Conservation (phyloP, 139 green algal genomes). For the Chlamydomonas sphaeroides region DNA sequence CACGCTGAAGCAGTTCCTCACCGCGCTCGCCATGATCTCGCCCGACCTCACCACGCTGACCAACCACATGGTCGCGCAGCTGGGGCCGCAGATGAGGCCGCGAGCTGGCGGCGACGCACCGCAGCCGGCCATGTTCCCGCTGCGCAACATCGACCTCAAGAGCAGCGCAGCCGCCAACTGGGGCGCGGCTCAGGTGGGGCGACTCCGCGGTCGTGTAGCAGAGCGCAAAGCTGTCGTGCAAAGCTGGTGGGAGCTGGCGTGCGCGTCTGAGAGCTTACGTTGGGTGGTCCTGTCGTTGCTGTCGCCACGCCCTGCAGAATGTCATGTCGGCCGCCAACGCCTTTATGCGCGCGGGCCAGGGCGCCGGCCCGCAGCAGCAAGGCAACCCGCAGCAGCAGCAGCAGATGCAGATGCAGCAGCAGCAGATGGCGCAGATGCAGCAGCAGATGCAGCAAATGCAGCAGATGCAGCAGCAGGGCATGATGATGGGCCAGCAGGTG, state of each 20-base stretch:
- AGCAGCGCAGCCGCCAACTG: not conserved
- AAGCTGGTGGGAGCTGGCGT: no score
- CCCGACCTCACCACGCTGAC: conserved; percentile 31
- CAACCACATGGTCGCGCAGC: conserved; percentile 38
- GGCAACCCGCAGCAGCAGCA: no score
- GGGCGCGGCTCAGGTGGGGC: not conserved
- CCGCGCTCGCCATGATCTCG: conserved; percentile 32
- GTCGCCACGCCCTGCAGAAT: no score
- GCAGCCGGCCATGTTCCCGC: conserved; percentile 38
- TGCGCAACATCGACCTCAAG: conserved; percentile 29
- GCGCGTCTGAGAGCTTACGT: no score
- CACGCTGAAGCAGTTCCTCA: conserved; percentile 41
- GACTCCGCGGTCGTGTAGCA: no score
- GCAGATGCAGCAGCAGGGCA: no score
- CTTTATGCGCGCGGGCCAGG: not conserved
- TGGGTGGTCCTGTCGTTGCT: no score
- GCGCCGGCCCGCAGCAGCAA: not conserved
- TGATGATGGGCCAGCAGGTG: no score
- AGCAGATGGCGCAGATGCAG: no score
- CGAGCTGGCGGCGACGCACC: conserved; percentile 4
- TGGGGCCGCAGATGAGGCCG: not conserved
- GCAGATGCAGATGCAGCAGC: no score
- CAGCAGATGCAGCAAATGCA: no score
- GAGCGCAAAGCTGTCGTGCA: no score
- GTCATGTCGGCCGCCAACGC: conserved; percentile 11